Base-by-base conservation (phyloP, 2,329 filamentous ascomycete species). In the Penicillium concentricum region DNA sequence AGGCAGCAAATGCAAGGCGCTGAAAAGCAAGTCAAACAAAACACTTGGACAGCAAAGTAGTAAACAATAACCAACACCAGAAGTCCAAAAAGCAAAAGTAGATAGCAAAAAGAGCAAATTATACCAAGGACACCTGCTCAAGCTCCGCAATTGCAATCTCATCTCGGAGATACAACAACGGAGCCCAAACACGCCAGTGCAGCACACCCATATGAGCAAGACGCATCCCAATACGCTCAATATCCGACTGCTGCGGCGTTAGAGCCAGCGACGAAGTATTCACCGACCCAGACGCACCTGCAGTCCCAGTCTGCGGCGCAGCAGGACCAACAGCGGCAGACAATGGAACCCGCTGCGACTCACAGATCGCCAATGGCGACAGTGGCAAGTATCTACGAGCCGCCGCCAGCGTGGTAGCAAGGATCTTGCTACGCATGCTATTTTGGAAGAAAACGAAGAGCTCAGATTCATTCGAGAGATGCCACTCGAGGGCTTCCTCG, bases 131-230 rank as follows among this genome's bases (percentile, higher is more conserved):
- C 1, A 44, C 43, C 3, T 61, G 51, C 6, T 60, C 61, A 10
- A 50, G 18, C 18, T 51, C 42, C 8, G 56, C 54, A 20, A 63
- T 61, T 8, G 62, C 62, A 35, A 62, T 60, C 45, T 61, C 59
- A 38, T 74, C 71, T 22, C 68, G 63, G 24, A 72, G 63, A 51
- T 96, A 96, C 13, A 89, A 85, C 51, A 96, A 79, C 2, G 85
- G 84, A 1, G 84, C 84, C 91, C 92, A 97, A 3, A 96, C 88
- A 47, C 90, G 84, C 92, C 92, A 97, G 74, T 97, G 92, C 24
- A 97, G 77, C 6, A 94, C 82, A 15, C 90, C 86, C 43, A 97
- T 85, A 69, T 97, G 93, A 6, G 91, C 88, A 49, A 96, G 81
- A 44, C 90, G 86, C 43, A 87, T 88, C 1, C 90, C 86, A 72